These are phyloP conservation scores for Oryza glaberrima DNA, from an alignment of 176 grass and related monocot species.

Conservation along the genomic window DNA sequence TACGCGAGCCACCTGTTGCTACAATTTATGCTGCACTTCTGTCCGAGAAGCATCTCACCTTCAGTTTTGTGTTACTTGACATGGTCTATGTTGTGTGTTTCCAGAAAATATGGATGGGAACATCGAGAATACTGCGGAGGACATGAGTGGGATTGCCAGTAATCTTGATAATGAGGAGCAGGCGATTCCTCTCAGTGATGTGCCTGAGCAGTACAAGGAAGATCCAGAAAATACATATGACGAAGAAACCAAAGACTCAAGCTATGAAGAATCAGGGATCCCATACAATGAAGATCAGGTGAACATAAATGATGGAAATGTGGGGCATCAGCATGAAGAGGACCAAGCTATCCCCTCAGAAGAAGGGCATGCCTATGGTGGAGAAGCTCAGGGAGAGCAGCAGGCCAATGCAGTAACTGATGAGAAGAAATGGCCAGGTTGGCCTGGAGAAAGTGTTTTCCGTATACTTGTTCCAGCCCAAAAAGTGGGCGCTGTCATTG, in stretches of 20 bases:
- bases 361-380: constrained; percentile 19
- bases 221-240: constrained; percentile 30
- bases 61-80: not conserved
- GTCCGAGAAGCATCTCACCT: not conserved
- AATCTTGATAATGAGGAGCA: constrained; percentile 35
- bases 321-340: constrained; percentile 26
- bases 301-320: not conserved
- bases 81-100: constrained; percentile 20
- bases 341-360: constrained; percentile 18
- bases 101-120: constrained; percentile 67
- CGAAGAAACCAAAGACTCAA: constrained; percentile 23
- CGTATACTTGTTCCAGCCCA: constrained; percentile 76
- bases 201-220: constrained; percentile 39
- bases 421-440: constrained; percentile 86
- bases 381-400: constrained; percentile 36
- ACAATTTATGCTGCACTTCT: not conserved
- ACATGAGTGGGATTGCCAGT: constrained; percentile 36
- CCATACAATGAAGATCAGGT: constrained; percentile 26
- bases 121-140: constrained; percentile 45
- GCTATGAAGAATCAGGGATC: constrained; percentile 35
- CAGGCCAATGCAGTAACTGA: constrained; percentile 34
- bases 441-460: constrained; percentile 93
- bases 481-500: constrained; percentile 91
- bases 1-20: not conserved
- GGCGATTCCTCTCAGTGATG: constrained; percentile 9